Conservation (phyloP, 179 eudicot species). For the Amaranthus tricolor region DNA sequence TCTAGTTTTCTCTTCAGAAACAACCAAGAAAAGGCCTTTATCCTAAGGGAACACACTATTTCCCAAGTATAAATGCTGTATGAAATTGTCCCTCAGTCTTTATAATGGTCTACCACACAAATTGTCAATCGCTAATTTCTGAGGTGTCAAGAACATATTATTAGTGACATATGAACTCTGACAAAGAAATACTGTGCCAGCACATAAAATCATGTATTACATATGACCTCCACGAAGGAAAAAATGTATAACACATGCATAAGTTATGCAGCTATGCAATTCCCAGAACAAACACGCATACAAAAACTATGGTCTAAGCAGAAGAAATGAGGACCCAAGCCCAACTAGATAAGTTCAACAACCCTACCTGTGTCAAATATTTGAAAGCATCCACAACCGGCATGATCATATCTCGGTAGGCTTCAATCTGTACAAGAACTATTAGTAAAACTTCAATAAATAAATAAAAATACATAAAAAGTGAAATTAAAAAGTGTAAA, state of each 20-base stretch:
- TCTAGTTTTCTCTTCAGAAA: no score
- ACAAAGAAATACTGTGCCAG: neutral
- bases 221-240: no score
- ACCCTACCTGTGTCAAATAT: conserved; percentile 88
- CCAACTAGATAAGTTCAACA: neutral
- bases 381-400: conserved; percentile 99
- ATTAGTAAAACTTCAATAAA: conserved; percentile 1
- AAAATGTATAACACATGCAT: neutral
- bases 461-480: neutral
- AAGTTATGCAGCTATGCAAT: neutral
- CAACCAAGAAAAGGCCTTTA: no score
- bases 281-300: neutral
- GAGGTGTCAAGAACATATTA: neutral
- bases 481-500: neutral
- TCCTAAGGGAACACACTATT: no score
- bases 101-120: neutral
- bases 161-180: neutral
- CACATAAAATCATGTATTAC: no score
- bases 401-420: conserved; percentile 97
- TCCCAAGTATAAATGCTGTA: neutral
- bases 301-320: no score
- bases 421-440: conserved; percentile 70
- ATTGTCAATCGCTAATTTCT: neutral
- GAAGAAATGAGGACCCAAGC: neutral
- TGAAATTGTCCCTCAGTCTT: neutral